phyloP scores from a whole-genome alignment of 495 filamentous ascomycete species.

The Penicillium fimorum region DNA sequence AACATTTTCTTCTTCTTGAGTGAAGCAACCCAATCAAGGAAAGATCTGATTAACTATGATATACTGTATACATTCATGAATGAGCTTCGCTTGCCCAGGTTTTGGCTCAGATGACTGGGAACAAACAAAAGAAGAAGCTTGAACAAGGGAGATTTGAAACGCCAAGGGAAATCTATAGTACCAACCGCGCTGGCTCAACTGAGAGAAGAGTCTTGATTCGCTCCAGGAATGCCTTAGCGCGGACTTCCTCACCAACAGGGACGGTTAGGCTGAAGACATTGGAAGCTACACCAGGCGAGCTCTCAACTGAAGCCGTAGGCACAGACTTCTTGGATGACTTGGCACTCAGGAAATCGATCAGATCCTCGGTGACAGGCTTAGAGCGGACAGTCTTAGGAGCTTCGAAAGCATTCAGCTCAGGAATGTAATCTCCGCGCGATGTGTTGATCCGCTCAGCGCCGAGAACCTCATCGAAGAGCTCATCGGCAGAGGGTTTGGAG shows the following conservation, averaged over 20 bases:
- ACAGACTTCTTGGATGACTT: conserved; percentile 36
- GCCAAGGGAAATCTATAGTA: conserved; percentile 46
- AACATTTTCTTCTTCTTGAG: not conserved
- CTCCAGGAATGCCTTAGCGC: conserved; percentile 78
- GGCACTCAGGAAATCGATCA: conserved; percentile 74
- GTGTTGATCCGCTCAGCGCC: conserved; percentile 61
- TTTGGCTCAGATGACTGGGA: conserved; percentile 18
- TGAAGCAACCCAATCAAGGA: conserved; percentile 14
- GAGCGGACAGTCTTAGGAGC: conserved; percentile 24
- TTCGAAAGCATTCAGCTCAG: conserved; percentile 67
- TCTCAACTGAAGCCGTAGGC: conserved; percentile 23
- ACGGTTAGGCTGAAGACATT: conserved; percentile 82
- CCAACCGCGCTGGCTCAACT: conserved; percentile 74
- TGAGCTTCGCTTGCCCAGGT: conserved; percentile 15
- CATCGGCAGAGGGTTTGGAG: conserved; percentile 65
- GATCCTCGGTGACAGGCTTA: conserved; percentile 48
- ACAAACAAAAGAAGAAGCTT: conserved; percentile 17
- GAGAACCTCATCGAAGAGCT: conserved; percentile 86
- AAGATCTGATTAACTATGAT: conserved; percentile 36
- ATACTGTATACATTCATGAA: conserved; percentile 30
- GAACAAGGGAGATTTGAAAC: conserved; percentile 16
- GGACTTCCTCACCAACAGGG: conserved; percentile 70
- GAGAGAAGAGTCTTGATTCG: conserved; percentile 80
- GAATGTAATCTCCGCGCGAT: conserved; percentile 62
- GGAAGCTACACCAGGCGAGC: conserved; percentile 42